Conservation (phyloP, 495 filamentous ascomycete species). For the Hypoxylon rickii region DNA sequence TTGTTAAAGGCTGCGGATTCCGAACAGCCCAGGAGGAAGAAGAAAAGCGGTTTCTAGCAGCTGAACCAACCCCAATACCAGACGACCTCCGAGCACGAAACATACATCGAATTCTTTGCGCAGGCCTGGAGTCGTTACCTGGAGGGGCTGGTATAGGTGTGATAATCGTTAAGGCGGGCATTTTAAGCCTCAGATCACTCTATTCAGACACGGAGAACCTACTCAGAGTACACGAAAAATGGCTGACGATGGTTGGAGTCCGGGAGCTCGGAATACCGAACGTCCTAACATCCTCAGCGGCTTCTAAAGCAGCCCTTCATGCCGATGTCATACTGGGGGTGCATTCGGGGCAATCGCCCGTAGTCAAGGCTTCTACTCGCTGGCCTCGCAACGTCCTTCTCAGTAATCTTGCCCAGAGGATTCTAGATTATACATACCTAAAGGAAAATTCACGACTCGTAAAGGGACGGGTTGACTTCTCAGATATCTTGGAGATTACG, state of each 20-base stretch:
- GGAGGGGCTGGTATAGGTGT: not conserved
- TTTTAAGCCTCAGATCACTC: slow-evolving; percentile 7
- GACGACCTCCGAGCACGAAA: not conserved
- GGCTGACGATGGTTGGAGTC: slow-evolving; percentile 14
- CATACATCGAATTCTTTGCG: slow-evolving; percentile 2
- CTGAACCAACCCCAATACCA: not conserved
- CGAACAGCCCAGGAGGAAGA: slow-evolving; percentile 22
- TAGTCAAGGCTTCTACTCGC: no score
- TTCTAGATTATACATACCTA: no score
- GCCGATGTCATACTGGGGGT: no score
- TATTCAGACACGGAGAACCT: not conserved
- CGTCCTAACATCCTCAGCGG: no score
- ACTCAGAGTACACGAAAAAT: slow-evolving; percentile 26
- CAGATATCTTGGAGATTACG: not conserved
- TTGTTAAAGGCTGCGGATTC: slow-evolving; percentile 11
- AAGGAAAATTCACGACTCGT: no score
- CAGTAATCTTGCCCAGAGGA: no score
- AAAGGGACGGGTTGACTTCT: no score
- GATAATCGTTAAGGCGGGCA: slow-evolving; percentile 2
- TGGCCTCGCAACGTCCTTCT: no score
- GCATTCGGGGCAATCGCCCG: no score
- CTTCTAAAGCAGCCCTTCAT: no score
- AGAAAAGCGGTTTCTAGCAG: slow-evolving; percentile 2
- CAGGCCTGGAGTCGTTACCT: slow-evolving; percentile 1
- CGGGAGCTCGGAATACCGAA: no score